These are phyloP conservation scores for Ophiostoma tasmaniense DNA, from an alignment of 2,329 filamentous ascomycete genomes.

Conservation along the genomic window DNA sequence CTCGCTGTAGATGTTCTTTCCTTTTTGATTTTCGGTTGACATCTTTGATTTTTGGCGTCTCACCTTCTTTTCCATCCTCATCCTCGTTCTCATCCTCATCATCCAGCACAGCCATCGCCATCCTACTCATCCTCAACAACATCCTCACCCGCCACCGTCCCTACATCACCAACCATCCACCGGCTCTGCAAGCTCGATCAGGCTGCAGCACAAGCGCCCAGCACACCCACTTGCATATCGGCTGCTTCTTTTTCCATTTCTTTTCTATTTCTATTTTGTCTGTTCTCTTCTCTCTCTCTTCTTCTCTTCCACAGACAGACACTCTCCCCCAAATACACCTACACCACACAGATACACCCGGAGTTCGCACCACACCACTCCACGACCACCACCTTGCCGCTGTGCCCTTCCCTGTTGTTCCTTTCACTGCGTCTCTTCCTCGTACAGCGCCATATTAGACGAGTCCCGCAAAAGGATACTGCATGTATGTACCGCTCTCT, in stretches of 20 bases:
- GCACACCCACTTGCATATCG: slow-evolving; percentile 21
- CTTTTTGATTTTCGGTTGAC: background rate
- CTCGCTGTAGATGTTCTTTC: slow-evolving; percentile 5
- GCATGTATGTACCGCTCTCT: slow-evolving; percentile 7
- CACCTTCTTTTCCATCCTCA: background rate
- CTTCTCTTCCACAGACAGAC: no score
- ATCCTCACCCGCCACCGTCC: slow-evolving; percentile 8
- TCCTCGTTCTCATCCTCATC: background rate
- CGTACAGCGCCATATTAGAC: slow-evolving; percentile 13
- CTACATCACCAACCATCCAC: slow-evolving; percentile 12
- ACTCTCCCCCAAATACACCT: background rate
- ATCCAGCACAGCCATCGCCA: no score
- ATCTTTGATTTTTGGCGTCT: background rate
- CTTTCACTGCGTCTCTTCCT: slow-evolving; percentile 10
- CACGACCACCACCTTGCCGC: slow-evolving; percentile 9
- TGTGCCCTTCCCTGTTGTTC: slow-evolving; percentile 5
- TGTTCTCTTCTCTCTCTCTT: slow-evolving; percentile 3
- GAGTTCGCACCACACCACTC: background rate
- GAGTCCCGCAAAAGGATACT: slow-evolving; percentile 11
- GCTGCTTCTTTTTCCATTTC: background rate
- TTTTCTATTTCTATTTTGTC: background rate
- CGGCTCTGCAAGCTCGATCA: slow-evolving; percentile 17
- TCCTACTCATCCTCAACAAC: no score
- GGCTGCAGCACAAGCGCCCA: slow-evolving; percentile 32
- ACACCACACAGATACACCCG: background rate